Evolutionary conservation across 2,329 filamentous ascomycete genomes (phyloP).

Genomic region (Onygenales sp.): DNA sequence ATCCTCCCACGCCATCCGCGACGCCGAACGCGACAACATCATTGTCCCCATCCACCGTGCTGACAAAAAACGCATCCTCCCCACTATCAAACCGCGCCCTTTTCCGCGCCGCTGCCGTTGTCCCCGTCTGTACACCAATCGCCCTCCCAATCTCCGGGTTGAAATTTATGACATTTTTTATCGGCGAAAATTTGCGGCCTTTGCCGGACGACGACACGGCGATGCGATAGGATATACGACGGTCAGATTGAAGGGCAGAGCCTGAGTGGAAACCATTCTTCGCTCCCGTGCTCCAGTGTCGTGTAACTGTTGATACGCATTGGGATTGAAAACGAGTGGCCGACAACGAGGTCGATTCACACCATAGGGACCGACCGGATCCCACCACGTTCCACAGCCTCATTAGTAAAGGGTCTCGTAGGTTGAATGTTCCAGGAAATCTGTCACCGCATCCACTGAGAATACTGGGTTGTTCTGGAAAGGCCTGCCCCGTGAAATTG

Average conservation of each 20-base stretch:
- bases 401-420: slow-evolving; percentile 2
- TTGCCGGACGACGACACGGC: slow-evolving; percentile 70
- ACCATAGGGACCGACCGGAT: neutral
- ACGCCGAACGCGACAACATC: slow-evolving; percentile 67
- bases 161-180: slow-evolving; percentile 64
- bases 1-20: slow-evolving; percentile 91
- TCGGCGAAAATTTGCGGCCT: slow-evolving; percentile 56
- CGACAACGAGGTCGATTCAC: neutral
- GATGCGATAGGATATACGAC: slow-evolving; percentile 55
- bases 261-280: slow-evolving; percentile 22
- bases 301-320: neutral
- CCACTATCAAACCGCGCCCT: slow-evolving; percentile 65
- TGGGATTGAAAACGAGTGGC: neutral
- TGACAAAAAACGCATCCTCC: slow-evolving; percentile 93
- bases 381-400: slow-evolving; percentile 5
- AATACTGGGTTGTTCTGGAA: slow-evolving; percentile 14
- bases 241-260: slow-evolving; percentile 16
- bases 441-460: slow-evolving; percentile 23
- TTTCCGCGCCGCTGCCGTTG: slow-evolving; percentile 47
- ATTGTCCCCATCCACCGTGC: slow-evolving; percentile 56
- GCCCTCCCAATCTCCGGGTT: slow-evolving; percentile 40
- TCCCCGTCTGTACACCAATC: slow-evolving; percentile 26
- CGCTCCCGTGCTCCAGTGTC: neutral
- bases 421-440: slow-evolving; percentile 22
- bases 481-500: slow-evolving; percentile 13